phyloP scores from a whole-genome alignment of 1,284 basidiomycete genomes.

The Trichosporon coremiiforme region DNA sequence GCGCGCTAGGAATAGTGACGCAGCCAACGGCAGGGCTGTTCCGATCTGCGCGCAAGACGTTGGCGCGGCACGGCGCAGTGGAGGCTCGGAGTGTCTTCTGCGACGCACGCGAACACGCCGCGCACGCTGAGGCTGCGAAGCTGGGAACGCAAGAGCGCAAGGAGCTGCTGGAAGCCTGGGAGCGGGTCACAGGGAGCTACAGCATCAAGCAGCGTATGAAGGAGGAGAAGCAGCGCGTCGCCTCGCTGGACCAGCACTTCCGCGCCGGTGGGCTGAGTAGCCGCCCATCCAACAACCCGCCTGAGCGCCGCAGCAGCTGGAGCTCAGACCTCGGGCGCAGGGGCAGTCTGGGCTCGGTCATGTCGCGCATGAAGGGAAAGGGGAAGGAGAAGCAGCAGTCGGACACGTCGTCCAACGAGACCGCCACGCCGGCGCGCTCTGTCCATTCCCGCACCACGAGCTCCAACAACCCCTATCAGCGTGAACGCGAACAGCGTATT shows the following conservation, averaged over 20 bases:
- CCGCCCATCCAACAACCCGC: background rate
- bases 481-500: background rate
- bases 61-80: conserved; percentile 11
- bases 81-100: conserved; percentile 17
- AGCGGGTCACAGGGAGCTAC: background rate
- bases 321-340: background rate
- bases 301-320: conserved; percentile 6
- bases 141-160: conserved; percentile 17
- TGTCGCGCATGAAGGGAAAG: background rate
- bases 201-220: conserved; percentile 1
- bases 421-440: background rate
- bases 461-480: background rate
- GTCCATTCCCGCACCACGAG: background rate
- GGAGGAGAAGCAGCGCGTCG: background rate
- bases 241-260: background rate
- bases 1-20: conserved; percentile 30
- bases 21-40: conserved; percentile 27
- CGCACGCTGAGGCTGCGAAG: conserved; percentile 4
- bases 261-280: background rate
- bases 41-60: conserved; percentile 22
- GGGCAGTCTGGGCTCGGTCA: background rate
- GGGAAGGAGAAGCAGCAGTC: background rate
- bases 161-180: conserved; percentile 21
- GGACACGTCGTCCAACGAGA: background rate
- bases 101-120: conserved; percentile 15